Evolutionary conservation across 495 filamentous ascomycete species (phyloP).

Genomic region (Cercophora scortea): DNA sequence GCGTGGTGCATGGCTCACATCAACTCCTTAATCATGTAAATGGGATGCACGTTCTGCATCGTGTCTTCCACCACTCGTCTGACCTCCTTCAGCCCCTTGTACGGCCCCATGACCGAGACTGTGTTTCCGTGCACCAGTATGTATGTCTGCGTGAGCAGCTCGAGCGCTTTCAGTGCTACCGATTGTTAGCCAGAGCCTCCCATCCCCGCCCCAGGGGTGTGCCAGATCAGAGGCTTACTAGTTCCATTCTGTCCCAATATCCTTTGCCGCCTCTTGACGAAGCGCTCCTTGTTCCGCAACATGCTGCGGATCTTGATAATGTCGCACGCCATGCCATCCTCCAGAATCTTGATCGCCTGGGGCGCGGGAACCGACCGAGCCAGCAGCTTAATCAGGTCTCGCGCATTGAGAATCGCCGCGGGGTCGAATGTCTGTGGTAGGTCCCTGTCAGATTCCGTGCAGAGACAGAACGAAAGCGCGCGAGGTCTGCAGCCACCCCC

Average conservation of each 20-base stretch:
- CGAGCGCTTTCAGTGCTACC: conserved; percentile 70
- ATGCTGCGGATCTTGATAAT: conserved; percentile 88
- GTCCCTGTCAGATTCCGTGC: too few relatives aligned
- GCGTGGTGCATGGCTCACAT: conserved; percentile 36
- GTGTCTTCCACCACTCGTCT: conserved; percentile 87
- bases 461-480: background rate
- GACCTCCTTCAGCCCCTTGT: conserved; percentile 89
- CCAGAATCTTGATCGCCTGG: conserved; percentile 87
- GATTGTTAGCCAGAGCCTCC: conserved; percentile 1
- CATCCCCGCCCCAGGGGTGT: background rate
- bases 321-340: conserved; percentile 83
- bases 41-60: conserved; percentile 86
- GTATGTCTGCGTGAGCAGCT: conserved; percentile 90
- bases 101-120: conserved; percentile 82
- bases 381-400: conserved; percentile 89
- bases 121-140: conserved; percentile 97
- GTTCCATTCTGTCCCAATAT: conserved; percentile 59
- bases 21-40: conserved; percentile 78
- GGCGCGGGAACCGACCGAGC: conserved; percentile 87
- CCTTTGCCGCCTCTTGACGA: conserved; percentile 90
- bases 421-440: conserved; percentile 73
- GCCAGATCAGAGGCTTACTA: conserved; percentile 8
- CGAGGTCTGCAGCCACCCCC: background rate
- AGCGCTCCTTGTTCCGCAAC: conserved; percentile 91
- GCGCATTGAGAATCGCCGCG: conserved; percentile 85